Evolutionary conservation across 768 basidiomycete genomes (phyloP).

Genomic region (Tubosaeta sp.): DNA sequence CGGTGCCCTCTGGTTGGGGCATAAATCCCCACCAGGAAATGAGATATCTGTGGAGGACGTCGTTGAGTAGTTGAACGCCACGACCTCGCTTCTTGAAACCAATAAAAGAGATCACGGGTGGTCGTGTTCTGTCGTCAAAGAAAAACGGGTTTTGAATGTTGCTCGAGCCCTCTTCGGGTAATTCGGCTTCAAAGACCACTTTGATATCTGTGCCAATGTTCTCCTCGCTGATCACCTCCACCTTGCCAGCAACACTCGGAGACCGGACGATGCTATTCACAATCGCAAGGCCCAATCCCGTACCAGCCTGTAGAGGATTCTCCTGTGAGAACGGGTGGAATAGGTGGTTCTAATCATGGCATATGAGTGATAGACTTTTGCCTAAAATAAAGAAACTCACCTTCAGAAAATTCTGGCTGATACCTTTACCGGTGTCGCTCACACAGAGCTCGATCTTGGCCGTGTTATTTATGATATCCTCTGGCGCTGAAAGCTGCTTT

Average conservation of each 20-base stretch:
- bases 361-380: not conserved
- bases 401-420: slow-evolving; percentile 90
- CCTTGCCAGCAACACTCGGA: slow-evolving; percentile 81
- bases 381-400: slow-evolving; percentile 33
- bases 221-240: slow-evolving; percentile 92
- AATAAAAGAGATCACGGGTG: slow-evolving; percentile 60
- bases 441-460: slow-evolving; percentile 82
- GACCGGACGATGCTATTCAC: slow-evolving; percentile 90
- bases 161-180: slow-evolving; percentile 37
- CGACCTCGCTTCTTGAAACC: slow-evolving; percentile 65
- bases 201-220: slow-evolving; percentile 89
- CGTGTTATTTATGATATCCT: slow-evolving; percentile 50
- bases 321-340: slow-evolving; percentile 98
- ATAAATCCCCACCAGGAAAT: slow-evolving; percentile 75
- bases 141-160: slow-evolving; percentile 45
- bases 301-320: slow-evolving; percentile 89
- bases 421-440: slow-evolving; percentile 91
- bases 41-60: slow-evolving; percentile 62
- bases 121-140: slow-evolving; percentile 35
- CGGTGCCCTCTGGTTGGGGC: slow-evolving; percentile 36
- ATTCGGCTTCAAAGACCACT: slow-evolving; percentile 74
- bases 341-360: slow-evolving; percentile 65
- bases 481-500: slow-evolving; percentile 60
- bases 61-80: slow-evolving; percentile 64
- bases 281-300: slow-evolving; percentile 91